Evolutionary conservation across 2,329 filamentous ascomycete genomes (phyloP).

Genomic region (Stemphylium vesicarium): DNA sequence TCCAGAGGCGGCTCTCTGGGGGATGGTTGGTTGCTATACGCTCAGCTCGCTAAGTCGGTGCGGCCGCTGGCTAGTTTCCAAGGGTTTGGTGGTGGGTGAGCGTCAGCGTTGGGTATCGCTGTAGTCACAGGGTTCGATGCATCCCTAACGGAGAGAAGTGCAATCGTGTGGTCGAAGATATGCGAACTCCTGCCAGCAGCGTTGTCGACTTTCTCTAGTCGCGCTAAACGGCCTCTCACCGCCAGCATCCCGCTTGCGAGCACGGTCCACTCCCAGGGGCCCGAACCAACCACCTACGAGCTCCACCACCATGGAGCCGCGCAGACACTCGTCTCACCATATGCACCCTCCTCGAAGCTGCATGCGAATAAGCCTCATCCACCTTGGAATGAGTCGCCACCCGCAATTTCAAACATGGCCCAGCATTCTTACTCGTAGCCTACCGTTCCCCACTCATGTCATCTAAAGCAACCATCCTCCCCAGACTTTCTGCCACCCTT

Average conservation of each 20-base stretch:
- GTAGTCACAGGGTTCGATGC: constrained; percentile 38
- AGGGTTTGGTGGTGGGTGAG: background rate
- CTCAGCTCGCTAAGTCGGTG: constrained; percentile 27
- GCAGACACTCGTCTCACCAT: constrained; percentile 22
- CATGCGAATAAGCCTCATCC: constrained; percentile 11
- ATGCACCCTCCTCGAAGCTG: constrained; percentile 21
- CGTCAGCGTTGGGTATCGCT: constrained; percentile 32
- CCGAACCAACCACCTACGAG: constrained; percentile 20
- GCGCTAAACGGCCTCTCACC: constrained; percentile 29
- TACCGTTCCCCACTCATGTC: constrained; percentile 8
- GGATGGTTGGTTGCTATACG: constrained; percentile 16
- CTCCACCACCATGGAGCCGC: constrained; percentile 10
- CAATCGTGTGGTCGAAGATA: constrained; percentile 12
- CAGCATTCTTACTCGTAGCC: constrained; percentile 10
- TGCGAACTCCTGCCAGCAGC: constrained; percentile 15
- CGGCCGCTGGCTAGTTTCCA: constrained; percentile 12
- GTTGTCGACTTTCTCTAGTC: constrained; percentile 28
- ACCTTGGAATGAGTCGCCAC: background rate
- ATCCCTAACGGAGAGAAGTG: constrained; percentile 24
- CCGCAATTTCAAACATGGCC: constrained; percentile 6
- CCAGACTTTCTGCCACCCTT: background rate
- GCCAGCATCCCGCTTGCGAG: constrained; percentile 28
- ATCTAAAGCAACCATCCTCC: constrained; percentile 5
- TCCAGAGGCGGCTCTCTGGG: constrained; percentile 31
- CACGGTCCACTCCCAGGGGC: constrained; percentile 20